A percentile compares a stretch with the other conserved stretches of the same genome.
These are phyloP conservation scores for Cytospora piceicola DNA, from an alignment of 2,329 filamentous ascomycete species.

Conservation along the genomic window DNA sequence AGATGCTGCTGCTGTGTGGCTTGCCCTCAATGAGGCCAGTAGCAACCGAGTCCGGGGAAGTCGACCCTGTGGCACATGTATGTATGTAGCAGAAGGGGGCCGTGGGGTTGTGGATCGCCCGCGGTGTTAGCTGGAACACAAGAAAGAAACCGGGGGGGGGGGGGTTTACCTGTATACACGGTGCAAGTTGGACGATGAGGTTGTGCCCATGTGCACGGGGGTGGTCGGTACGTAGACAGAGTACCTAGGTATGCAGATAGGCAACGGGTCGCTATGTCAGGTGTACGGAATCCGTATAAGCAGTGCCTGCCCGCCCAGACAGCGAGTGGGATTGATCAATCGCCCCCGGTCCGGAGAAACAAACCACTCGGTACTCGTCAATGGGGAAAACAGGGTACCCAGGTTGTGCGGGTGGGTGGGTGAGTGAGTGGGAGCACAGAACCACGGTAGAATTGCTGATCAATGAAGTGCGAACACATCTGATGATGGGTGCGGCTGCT, in stretches of 20 bases:
- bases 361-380: neutral
- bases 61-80: constrained; percentile 9
- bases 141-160: too few species aligned
- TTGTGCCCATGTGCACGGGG: neutral
- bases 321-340: neutral
- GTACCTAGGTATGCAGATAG: neutral
- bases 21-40: constrained; percentile 5
- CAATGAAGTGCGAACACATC: constrained; percentile 25
- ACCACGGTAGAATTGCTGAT: neutral
- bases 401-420: too few species aligned
- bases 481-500: neutral
- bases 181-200: neutral
- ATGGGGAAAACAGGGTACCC: neutral
- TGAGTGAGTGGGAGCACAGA: neutral
- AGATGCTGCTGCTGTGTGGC: neutral
- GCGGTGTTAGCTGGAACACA: neutral
- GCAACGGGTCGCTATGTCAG: neutral
- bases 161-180: neutral
- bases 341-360: neutral
- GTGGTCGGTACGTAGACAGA: neutral
- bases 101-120: too few species aligned
- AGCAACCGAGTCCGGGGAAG: constrained; percentile 20
- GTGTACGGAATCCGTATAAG: neutral
- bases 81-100: constrained; percentile 2
- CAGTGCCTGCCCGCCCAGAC: neutral